Evolutionary conservation across 108 stramenopile genomes (phyloP).

Genomic region (Chaetoceros tenuissimus): DNA sequence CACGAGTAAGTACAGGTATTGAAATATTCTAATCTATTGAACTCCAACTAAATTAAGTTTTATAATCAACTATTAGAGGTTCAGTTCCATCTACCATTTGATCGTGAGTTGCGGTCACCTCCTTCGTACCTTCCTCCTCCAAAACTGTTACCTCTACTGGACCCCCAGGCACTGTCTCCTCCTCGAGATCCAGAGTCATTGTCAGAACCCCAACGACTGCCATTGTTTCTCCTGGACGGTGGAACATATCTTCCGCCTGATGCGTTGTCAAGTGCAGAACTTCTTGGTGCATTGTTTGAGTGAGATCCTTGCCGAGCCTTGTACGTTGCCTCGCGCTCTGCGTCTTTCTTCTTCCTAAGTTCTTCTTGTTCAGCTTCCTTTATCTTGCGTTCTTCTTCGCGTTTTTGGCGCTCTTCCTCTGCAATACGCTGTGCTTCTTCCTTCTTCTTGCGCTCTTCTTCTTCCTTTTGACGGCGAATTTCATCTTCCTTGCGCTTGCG

Average conservation of each 20-base stretch:
- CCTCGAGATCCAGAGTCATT: conserved; percentile 20
- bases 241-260: conserved; percentile 73
- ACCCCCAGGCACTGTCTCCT: conserved; percentile 8
- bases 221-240: conserved; percentile 42
- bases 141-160: conserved; percentile 7
- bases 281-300: background rate
- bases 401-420: conserved; percentile 40
- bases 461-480: conserved; percentile 23
- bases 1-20: too few relatives aligned
- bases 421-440: conserved; percentile 50
- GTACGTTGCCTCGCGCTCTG: conserved; percentile 14
- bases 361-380: conserved; percentile 48
- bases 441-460: conserved; percentile 30
- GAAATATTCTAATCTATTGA: too few relatives aligned
- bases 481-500: conserved; percentile 65
- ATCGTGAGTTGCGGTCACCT: too few relatives aligned
- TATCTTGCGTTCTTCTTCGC: conserved; percentile 44
- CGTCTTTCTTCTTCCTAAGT: conserved; percentile 17
- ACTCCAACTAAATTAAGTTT: too few relatives aligned
- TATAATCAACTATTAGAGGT: too few relatives aligned
- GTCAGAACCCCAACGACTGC: conserved; percentile 19
- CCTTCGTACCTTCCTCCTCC: background rate
- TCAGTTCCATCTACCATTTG: too few relatives aligned
- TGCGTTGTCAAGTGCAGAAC: conserved; percentile 10
- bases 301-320: too few relatives aligned